Conservation (phyloP, 805 yeast genomes). For the Cephaloascus albidus region DNA sequence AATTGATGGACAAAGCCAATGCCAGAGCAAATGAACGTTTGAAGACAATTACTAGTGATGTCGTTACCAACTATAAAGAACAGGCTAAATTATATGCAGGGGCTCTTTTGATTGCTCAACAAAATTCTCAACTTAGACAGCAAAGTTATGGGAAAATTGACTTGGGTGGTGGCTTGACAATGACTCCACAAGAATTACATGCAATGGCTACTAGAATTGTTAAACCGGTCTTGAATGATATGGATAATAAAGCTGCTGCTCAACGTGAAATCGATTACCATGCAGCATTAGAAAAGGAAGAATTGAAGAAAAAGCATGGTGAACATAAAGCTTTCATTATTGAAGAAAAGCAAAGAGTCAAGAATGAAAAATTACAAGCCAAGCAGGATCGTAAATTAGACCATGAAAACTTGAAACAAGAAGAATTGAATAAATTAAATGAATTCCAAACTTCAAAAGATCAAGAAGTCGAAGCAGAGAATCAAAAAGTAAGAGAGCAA, state of each 20-base stretch:
- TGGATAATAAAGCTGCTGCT: constrained; percentile 56
- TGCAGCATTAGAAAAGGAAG: constrained; percentile 27
- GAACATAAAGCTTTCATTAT: constrained; percentile 14
- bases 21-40: constrained; percentile 34
- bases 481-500: constrained; percentile 23
- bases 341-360: constrained; percentile 21
- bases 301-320: constrained; percentile 28
- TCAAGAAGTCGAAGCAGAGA: constrained; percentile 18
- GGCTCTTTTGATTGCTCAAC: constrained; percentile 73
- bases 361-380: constrained; percentile 23
- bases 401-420: constrained; percentile 10
- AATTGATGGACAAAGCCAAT: constrained; percentile 39
- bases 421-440: constrained; percentile 16
- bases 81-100: constrained; percentile 53
- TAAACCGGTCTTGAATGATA: constrained; percentile 72
- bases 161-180: constrained; percentile 81
- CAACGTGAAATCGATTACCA: constrained; percentile 51
- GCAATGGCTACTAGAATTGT: constrained; percentile 73
- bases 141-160: constrained; percentile 47
- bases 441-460: constrained; percentile 20
- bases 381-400: constrained; percentile 19
- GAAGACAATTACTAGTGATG: constrained; percentile 20
- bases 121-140: constrained; percentile 49
- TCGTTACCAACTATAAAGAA: constrained; percentile 22
- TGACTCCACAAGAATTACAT: constrained; percentile 69